A percentile compares a stretch with the other conserved stretches of the same genome.
phyloP scores from a whole-genome alignment of 768 basidiomycete species.

The Collybia mongolica region DNA sequence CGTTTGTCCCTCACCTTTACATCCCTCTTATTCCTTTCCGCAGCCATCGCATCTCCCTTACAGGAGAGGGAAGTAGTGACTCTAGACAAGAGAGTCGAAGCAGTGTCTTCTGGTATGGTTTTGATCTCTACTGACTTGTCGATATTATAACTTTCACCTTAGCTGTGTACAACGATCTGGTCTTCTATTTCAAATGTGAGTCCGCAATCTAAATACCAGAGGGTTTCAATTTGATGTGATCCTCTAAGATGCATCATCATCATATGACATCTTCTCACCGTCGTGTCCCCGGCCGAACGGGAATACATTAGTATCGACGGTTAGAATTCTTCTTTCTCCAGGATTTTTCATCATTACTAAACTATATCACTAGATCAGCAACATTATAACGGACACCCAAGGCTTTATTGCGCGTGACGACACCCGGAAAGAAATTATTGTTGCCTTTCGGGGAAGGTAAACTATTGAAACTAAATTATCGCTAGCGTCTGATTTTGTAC shows the following conservation, averaged over 20 bases:
- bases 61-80: too few relatives aligned
- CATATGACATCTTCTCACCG: slow-evolving; percentile 17
- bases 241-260: slow-evolving; percentile 24
- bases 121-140: too few relatives aligned
- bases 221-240: background rate
- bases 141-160: background rate
- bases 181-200: slow-evolving; percentile 30
- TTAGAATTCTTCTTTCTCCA: slow-evolving; percentile 1
- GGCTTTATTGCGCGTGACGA: slow-evolving; percentile 48
- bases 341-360: background rate
- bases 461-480: slow-evolving; percentile 5
- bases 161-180: slow-evolving; percentile 27
- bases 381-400: slow-evolving; percentile 34
- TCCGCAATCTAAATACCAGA: background rate
- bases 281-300: slow-evolving; percentile 20
- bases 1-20: too few relatives aligned
- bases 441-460: slow-evolving; percentile 39
- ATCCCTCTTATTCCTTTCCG: too few relatives aligned
- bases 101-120: too few relatives aligned
- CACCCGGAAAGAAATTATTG: slow-evolving; percentile 34
- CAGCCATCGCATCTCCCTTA: too few relatives aligned
- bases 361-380: slow-evolving; percentile 28
- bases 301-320: slow-evolving; percentile 15
- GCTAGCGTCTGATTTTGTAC: background rate
- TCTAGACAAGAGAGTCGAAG: too few relatives aligned